Base-by-base conservation (phyloP, 2,329 filamentous ascomycete genomes). In the Botrytis aclada region DNA sequence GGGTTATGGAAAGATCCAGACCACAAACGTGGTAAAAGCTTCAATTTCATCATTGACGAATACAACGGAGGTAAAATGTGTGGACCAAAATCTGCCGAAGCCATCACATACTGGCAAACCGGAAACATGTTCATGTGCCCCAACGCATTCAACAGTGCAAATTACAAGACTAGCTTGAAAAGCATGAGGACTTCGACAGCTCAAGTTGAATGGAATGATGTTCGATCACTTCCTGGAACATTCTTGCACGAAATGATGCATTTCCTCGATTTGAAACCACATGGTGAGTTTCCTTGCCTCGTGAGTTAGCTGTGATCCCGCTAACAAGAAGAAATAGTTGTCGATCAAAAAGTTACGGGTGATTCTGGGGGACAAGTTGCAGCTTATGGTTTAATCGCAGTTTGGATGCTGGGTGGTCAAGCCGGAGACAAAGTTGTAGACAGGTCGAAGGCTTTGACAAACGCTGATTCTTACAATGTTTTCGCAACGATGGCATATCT, bases 191-290 rank as follows among this genome's bases (percentile, higher is more conserved):
- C 43, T n/a, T 45, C 69, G 9, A 25, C 43, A 47, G 58, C 18
- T 32, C 29, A 71, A 29, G 58, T 71, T 22, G 18, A n/a, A 39
- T 71, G 58, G 69, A 22, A 41, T 29, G 34, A 54, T 54, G 58
- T 71, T 25, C 69, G 69, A 54, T 71, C 69, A 25, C 69, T 71
- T 41, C 32, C 69, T 47, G 69, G 69, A 47, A 47, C 39, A 9
- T 71, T 71, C 43, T 22, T 64, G 14, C 69, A 64, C 32, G 69
- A 71, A 51, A 64, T 71, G 69, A 71, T 71, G 69, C 32, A 71
- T 25, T 71, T 71, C n/a, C 58, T 71, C 34, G 69, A 64, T 22
- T 51, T 71, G 43, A 34, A 64, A 43, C 69, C 69, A 63, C 58
- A 70, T 63, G 58, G 69, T 70, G 63, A 34, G 58, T 25, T 37